Evolutionary conservation across 202 grass and related monocot species (phyloP).

Genomic region (Alloteropsis angusta): DNA sequence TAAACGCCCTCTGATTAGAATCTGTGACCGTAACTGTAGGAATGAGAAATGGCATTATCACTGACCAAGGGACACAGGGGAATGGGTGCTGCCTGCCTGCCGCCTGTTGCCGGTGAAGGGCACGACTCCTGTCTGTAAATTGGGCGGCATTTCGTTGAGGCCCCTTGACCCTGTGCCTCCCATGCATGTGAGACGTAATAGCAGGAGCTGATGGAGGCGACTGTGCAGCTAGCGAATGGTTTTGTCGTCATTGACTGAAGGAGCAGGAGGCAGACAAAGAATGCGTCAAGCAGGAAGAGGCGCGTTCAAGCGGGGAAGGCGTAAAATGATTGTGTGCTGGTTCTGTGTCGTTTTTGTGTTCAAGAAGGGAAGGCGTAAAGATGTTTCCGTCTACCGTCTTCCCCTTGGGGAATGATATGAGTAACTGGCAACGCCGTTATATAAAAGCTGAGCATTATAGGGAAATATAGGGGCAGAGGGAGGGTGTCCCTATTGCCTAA

Average conservation of each 20-base stretch:
- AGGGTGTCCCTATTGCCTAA: too few relatives aligned
- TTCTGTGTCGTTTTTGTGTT: too few relatives aligned
- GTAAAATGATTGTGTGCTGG: background rate
- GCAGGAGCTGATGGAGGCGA: background rate
- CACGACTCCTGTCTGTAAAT: conserved; percentile 10
- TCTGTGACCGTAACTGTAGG: background rate
- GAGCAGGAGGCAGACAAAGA: background rate
- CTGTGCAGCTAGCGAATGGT: background rate
- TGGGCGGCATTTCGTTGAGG: background rate
- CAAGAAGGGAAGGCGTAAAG: too few relatives aligned
- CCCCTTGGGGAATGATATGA: too few relatives aligned
- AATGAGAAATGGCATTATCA: background rate
- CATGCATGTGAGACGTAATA: background rate
- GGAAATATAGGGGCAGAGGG: too few relatives aligned
- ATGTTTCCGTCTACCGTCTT: too few relatives aligned
- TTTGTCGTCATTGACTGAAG: background rate
- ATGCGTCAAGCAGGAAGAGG: background rate
- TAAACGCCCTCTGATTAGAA: too few relatives aligned
- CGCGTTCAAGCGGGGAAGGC: background rate
- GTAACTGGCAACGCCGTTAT: too few relatives aligned
- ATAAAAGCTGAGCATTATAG: too few relatives aligned
- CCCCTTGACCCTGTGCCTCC: background rate
- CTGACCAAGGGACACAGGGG: background rate
- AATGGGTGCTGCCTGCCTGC: conserved; percentile 15
- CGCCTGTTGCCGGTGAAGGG: background rate